phyloP scores from a whole-genome alignment of 1,139 yeast genomes.

The Torulaspora globosa region DNA sequence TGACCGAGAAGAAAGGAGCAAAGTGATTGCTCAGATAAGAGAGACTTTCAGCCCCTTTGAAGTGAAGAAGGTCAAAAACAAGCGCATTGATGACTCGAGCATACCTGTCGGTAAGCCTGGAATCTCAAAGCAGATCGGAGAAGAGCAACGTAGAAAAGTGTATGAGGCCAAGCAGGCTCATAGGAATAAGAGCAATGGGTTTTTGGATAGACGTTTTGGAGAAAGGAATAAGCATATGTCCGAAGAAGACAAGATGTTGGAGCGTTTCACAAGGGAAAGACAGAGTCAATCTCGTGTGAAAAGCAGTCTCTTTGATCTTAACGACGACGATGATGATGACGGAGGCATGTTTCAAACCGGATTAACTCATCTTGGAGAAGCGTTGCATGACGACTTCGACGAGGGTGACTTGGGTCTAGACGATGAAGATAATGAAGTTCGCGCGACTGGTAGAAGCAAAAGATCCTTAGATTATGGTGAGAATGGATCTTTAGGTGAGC shows the following conservation, averaged over 20 bases:
- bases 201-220: slow-evolving; percentile 88
- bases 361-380: slow-evolving; percentile 78
- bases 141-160: slow-evolving; percentile 64
- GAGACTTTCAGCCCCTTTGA: slow-evolving; percentile 89
- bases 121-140: slow-evolving; percentile 71
- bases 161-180: slow-evolving; percentile 59
- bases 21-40: slow-evolving; percentile 59
- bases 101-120: slow-evolving; percentile 71
- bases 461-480: slow-evolving; percentile 21
- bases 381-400: slow-evolving; percentile 51
- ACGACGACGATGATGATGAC: slow-evolving; percentile 53
- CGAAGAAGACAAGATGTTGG: slow-evolving; percentile 91
- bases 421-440: slow-evolving; percentile 38
- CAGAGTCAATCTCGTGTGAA: slow-evolving; percentile 51
- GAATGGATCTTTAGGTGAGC: slow-evolving; percentile 42
- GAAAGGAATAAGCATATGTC: slow-evolving; percentile 69
- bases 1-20: slow-evolving; percentile 61
- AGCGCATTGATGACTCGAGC: slow-evolving; percentile 55
- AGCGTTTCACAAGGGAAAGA: slow-evolving; percentile 85
- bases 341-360: slow-evolving; percentile 46
- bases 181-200: slow-evolving; percentile 71
- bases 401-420: slow-evolving; percentile 44
- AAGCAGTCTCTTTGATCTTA: slow-evolving; percentile 62
- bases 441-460: slow-evolving; percentile 17
- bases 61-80: slow-evolving; percentile 62